phyloP scores from a whole-genome alignment of 116 monocot genomes.

The Dioscorea cayenensis region DNA sequence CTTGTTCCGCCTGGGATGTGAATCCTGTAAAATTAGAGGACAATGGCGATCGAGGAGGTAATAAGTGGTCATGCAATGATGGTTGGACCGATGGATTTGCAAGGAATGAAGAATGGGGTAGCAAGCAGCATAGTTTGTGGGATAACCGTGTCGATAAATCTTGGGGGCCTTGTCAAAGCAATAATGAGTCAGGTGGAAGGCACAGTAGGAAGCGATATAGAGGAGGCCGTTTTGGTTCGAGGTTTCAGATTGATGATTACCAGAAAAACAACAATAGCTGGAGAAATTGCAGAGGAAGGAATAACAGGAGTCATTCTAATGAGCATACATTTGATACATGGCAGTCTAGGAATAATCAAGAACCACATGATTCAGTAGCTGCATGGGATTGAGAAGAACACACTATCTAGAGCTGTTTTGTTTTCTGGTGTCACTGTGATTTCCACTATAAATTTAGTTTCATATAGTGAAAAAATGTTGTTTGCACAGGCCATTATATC shows the following conservation, averaged over 20 bases:
- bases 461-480: too few relatives aligned
- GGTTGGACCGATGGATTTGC: neutral
- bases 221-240: neutral
- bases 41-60: neutral
- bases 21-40: neutral
- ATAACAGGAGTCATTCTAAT: neutral
- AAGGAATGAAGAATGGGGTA: too few relatives aligned
- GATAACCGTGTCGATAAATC: neutral
- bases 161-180: neutral
- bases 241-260: neutral
- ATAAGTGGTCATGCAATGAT: neutral
- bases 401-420: too few relatives aligned
- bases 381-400: constrained; percentile 6
- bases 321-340: neutral
- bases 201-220: neutral
- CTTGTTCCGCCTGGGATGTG: neutral
- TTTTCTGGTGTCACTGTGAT: too few relatives aligned
- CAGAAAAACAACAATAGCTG: neutral
- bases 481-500: too few relatives aligned
- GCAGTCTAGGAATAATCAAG: constrained; percentile 1
- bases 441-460: too few relatives aligned
- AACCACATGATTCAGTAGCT: constrained; percentile 10
- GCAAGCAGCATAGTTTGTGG: neutral
- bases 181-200: neutral
- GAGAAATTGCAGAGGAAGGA: constrained; percentile 2